Evolutionary conservation across 2,329 filamentous ascomycete species (phyloP), one percentile per base, ranked within the genome.

Genomic region (Neurospora sp.): DNA sequence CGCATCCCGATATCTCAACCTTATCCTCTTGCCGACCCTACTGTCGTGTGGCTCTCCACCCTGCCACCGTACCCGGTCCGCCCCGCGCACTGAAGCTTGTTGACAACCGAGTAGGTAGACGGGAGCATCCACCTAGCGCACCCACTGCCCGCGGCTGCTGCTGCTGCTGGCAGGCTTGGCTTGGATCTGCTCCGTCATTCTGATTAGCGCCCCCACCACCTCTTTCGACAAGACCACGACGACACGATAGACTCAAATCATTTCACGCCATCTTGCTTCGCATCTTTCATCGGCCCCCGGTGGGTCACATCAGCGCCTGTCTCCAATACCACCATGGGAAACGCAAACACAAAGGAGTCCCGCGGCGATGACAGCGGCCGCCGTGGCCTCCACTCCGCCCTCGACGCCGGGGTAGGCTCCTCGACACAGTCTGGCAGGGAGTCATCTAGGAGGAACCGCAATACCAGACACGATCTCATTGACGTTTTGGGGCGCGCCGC

Each of bases 381-480:
- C 37, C 75, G 76, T 46, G 46, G 70, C 57, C 74, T 75, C 66
- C 74, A 74, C 33, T 67, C 71, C 46, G 70, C 71, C 66, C 69
- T 71, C 67, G 75, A 74, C 46, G 52, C 69, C 33, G 73, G 38
- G 57, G 72, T 70, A 33, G 69, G 71, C 66, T 70, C 75, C 19
- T 73, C 76, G 8, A 69, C 73, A 46, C 75, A 74, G 6, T 66
- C 70, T 39, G 73, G 74, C 12, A 65, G 73, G 23, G 66, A 72
- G 41, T 74, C 75, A 19, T 72, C 74, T n/a, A 67, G 76, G 28
- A 74, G 79, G 67, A 75, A 75, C 62, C 78, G 79, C 52, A 72
- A 76, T 43, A 83, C 80, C 72, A 80, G 85, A 23, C 79, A 80
- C 8, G 85, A 87, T 46, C 75, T 87, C 17, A 79, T 80, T 36